Conservation (phyloP, 345 rosid genomes). For the Aegle marmelos region DNA sequence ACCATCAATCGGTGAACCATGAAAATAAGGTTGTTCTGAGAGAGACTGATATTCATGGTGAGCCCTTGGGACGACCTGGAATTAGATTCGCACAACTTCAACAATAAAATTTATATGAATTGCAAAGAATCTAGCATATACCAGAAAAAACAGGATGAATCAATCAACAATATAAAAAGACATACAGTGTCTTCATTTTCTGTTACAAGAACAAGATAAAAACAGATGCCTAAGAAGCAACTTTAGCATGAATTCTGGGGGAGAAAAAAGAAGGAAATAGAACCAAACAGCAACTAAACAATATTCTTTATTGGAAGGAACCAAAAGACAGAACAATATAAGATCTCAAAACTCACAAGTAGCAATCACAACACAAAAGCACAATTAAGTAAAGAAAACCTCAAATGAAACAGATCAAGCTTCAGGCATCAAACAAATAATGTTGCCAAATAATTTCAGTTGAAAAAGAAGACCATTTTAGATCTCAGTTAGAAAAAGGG, state of each 20-base stretch:
- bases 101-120: constrained; percentile 4
- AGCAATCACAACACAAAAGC: not conserved
- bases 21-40: constrained; percentile 62
- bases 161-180: not conserved
- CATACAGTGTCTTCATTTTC: not conserved
- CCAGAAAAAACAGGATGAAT: not conserved
- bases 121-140: not conserved
- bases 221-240: not conserved
- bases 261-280: not conserved
- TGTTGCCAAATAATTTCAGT: not conserved
- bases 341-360: not conserved
- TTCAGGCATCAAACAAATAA: not conserved
- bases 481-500: not conserved
- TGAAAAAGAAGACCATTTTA: not conserved
- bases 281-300: not conserved
- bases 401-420: not conserved
- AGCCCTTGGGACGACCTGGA: constrained; percentile 51
- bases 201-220: not conserved
- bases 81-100: constrained; percentile 4
- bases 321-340: not conserved
- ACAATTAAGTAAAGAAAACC: not conserved
- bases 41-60: constrained; percentile 65
- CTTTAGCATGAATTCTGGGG: not conserved
- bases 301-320: not conserved
- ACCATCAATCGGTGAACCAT: constrained; percentile 46